These are phyloP conservation scores for Leptosphaerulina australis DNA, from an alignment of 2,329 filamentous ascomycete genomes.

Conservation along the genomic window DNA sequence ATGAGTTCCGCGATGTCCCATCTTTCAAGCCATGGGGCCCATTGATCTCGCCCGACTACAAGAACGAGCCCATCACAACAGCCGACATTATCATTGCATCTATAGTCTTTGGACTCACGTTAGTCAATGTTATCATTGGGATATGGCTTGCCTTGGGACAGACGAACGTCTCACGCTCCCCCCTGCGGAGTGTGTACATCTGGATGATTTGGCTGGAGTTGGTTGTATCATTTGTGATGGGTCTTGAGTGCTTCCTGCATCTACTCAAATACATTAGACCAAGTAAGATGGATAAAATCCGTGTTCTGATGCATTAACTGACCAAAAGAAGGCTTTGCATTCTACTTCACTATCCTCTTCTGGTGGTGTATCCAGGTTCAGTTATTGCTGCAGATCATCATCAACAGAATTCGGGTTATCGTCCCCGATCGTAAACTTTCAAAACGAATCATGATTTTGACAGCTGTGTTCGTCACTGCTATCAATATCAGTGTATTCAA, in stretches of 20 bases:
- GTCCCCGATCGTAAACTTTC: conserved; percentile 41
- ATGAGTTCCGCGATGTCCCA: conserved; percentile 25
- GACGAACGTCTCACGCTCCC: conserved; percentile 35
- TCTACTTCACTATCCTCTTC: conserved; percentile 45
- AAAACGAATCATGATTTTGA: conserved; percentile 45
- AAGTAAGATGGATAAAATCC: conserved; percentile 29
- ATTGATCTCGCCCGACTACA: conserved; percentile 31
- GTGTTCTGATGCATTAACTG: neutral
- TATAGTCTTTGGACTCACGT: conserved; percentile 37
- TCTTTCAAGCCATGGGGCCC: conserved; percentile 36
- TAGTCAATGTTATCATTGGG: conserved; percentile 35
- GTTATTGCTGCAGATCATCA: conserved; percentile 50
- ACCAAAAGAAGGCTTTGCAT: conserved; percentile 37
- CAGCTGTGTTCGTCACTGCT: conserved; percentile 45
- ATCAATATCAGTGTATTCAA: conserved; percentile 49
- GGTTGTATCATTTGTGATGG: conserved; percentile 52
- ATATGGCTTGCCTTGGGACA: conserved; percentile 43
- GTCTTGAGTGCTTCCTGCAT: conserved; percentile 49
- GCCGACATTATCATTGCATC: conserved; percentile 43
- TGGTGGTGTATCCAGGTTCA: conserved; percentile 50
- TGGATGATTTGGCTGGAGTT: conserved; percentile 59
- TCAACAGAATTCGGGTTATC: conserved; percentile 49
- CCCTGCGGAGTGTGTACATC: conserved; percentile 51
- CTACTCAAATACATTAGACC: conserved; percentile 42
- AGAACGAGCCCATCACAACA: conserved; percentile 36